phyloP scores from a whole-genome alignment of 2,329 filamentous ascomycete genomes.

The Setomelanomma holmii region DNA sequence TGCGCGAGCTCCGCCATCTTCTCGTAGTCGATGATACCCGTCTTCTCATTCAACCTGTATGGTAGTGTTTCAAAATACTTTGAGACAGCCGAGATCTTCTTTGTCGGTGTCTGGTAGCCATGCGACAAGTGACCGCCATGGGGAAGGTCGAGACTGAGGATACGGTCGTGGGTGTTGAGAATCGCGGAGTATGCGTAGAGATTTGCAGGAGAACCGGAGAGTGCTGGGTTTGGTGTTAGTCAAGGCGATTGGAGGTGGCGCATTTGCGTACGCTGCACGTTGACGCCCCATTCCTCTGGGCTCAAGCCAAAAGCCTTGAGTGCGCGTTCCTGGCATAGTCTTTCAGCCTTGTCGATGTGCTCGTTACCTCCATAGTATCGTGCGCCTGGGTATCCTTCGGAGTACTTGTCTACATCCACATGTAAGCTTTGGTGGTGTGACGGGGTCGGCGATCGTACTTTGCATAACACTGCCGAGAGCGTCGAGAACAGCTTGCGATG shows the following conservation, averaged over 20 bases:
- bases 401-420: constrained; percentile 83
- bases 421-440: constrained; percentile 56
- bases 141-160: constrained; percentile 96
- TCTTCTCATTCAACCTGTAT: constrained; percentile 87
- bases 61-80: constrained; percentile 99
- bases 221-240: constrained; percentile 59
- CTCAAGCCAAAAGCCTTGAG: constrained; percentile 90
- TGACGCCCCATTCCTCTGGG: constrained; percentile 93
- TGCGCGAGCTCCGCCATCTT: constrained; percentile 86
- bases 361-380: constrained; percentile 99
- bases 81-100: constrained; percentile 88
- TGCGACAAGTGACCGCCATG: constrained; percentile 96
- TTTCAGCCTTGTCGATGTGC: constrained; percentile 96
- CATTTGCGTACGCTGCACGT: constrained; percentile 76
- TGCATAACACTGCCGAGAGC: constrained; percentile 73
- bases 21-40: constrained; percentile 97
- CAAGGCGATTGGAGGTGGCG: neutral
- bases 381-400: constrained; percentile 95
- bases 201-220: constrained; percentile 80
- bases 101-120: constrained; percentile 91
- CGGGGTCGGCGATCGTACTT: constrained; percentile 63
- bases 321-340: constrained; percentile 91
- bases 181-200: constrained; percentile 90
- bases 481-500: constrained; percentile 96
- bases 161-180: constrained; percentile 87